A percentile compares a stretch with the other conserved stretches of the same genome.
These are phyloP conservation scores for Peniophora sp. DNA, from an alignment of 1,284 basidiomycete genomes.

Conservation along the genomic window DNA sequence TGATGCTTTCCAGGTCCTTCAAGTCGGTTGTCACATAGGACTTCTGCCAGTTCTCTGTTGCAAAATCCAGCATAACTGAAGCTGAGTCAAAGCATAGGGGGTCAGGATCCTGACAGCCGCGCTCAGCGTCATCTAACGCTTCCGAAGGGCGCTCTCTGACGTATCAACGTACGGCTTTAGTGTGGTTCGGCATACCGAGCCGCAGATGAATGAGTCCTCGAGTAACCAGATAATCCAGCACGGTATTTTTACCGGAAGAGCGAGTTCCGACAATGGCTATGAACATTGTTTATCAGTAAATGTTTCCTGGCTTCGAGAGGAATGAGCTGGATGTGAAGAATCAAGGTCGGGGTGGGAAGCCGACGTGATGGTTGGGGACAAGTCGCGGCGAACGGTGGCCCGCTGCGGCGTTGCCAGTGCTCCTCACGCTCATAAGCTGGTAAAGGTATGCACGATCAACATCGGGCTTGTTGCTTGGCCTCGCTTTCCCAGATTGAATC, in stretches of 20 bases:
- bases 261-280: slow-evolving; percentile 85
- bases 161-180: background rate
- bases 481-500: too few relatives aligned
- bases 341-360: background rate
- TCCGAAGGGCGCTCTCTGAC: background rate
- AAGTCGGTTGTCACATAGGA: slow-evolving; percentile 82
- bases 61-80: slow-evolving; percentile 60
- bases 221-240: slow-evolving; percentile 62
- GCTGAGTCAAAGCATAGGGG: slow-evolving; percentile 44
- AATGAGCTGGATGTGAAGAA: background rate
- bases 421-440: slow-evolving; percentile 4
- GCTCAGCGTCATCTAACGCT: too few relatives aligned
- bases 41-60: slow-evolving; percentile 77
- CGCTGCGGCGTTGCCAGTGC: background rate
- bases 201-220: slow-evolving; percentile 36
- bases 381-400: background rate
- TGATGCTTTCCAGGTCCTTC: slow-evolving; percentile 48
- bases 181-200: slow-evolving; percentile 24
- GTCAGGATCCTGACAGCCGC: too few relatives aligned
- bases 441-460: too few relatives aligned
- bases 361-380: background rate
- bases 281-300: slow-evolving; percentile 71
- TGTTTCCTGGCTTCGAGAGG: too few relatives aligned
- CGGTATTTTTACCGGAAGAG: slow-evolving; percentile 72
- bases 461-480: too few relatives aligned